Base-by-base conservation (phyloP, 805 yeast genomes). In the Tetrapisispora fleetii region DNA sequence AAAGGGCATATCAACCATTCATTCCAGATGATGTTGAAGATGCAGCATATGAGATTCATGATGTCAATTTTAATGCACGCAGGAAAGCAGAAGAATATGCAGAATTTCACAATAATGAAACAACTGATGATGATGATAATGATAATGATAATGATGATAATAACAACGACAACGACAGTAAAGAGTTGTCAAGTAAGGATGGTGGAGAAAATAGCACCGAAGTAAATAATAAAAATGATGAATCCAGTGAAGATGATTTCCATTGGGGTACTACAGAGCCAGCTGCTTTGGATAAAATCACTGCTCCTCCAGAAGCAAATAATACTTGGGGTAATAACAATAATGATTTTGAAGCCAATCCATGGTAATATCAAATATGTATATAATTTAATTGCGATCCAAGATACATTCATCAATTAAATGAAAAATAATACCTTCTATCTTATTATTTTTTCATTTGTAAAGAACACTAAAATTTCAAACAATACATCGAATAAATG, bases 1-100 rank as follows among this genome's bases (percentile, higher is more conserved):
- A 84, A 18, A 48, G 53, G 22, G 49, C 74, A 47, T 82, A 73
- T 58, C 86, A 82, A 60, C 96, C 97, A 1, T 68, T 78, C 21
- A 65, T 89, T 43, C 91, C 95, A 0, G 67, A 79, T 19, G 79
- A 78, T 17, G 71, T 88, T 13, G 67, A 83, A 49, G 96, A 87
- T 59, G 79, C 77, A 47, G 67, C 87, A 35, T 95, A 85, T 54
- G 85, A 80, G 48, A 72, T 83, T 21, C 77, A 75, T 50, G 83
- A 78, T 47, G 73, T 63, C 17, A 60, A 57, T 24, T 33, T 59
- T 52, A 51, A 63, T 49, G 13, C 62, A 51, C 46, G 67, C 47
- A 33, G 59, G 52, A 56, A 59, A 13, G 59, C 53, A n/a, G 51
- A 33, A 45, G 45, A 54, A 37, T 48, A 43, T 33, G 41, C 22